Evolutionary conservation across 768 basidiomycete genomes (phyloP), one percentile per base, ranked within the genome.

Genomic region (Amanita fuliginea): DNA sequence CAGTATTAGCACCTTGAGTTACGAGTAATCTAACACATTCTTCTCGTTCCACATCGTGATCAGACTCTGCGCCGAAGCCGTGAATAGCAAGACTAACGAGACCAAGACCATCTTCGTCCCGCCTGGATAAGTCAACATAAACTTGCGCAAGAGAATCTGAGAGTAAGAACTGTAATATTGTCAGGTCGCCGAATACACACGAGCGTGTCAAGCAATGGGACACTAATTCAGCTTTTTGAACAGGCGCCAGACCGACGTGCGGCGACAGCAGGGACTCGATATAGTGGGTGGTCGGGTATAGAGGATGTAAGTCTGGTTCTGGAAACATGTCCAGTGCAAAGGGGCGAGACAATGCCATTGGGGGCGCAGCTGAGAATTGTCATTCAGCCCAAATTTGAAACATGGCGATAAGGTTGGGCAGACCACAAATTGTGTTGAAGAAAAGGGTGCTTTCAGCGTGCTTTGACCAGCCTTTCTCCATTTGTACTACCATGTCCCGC

Each of bases 91-190:
- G 72, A 61, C 86, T 83, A 68, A 93, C 73, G 53, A 92, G 67
- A 21, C 85, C 81, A 40, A 91, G 71, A 10, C 89, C 90, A 55
- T 97, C 92, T 46, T 94, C 91, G 64, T 95, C 93, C 55, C 77
- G 75, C 49, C 76, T 64, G 36, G 68, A 67, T 42, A 92, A 72
- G 64, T 92, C 87, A 51, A 88, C 67, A 57, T 72, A 76, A 8
- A 68, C 61, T 60, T 83, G 86, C 5, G 82, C 76, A 49, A 79
- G 79, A 35, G 73, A 70, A 64, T 89, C 83, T 32, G 72, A 67
- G 44, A 92, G 70, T 47, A 92, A 75, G 61, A 80, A 82, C 39
- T 84, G 81, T 34, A 92, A 70, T 49, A 89, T 66, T 10, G 76
- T 58, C 54, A 87, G 67, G 60, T 92, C 89, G 43, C 77, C 87